A percentile compares a stretch with the other conserved stretches of the same genome.
Conservation (phyloP, 495 filamentous ascomycete species). For the Aspergillus sparsus region DNA sequence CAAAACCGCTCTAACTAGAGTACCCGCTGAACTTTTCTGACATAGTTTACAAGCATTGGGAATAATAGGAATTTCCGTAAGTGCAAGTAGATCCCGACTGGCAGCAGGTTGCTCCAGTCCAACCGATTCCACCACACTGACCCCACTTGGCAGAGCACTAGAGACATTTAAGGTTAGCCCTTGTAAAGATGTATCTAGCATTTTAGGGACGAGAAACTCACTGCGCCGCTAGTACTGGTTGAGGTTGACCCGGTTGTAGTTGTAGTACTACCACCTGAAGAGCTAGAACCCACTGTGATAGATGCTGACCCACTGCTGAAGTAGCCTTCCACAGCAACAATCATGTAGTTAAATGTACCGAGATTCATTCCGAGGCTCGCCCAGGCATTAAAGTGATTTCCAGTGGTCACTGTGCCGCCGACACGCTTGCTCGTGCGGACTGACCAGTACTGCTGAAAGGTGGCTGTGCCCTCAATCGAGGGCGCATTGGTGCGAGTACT, state of each 20-base stretch:
- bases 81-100: neutral
- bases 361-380: constrained; percentile 7
- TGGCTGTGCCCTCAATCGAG: constrained; percentile 57
- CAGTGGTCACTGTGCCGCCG: constrained; percentile 52
- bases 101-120: neutral
- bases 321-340: neutral
- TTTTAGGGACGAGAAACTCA: neutral
- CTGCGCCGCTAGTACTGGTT: neutral
- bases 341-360: neutral
- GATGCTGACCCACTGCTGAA: neutral
- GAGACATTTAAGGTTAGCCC: neutral
- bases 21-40: too few species aligned
- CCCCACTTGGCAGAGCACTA: neutral
- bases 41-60: neutral
- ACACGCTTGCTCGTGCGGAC: constrained; percentile 54
- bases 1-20: too few species aligned
- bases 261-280: neutral
- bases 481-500: constrained; percentile 60
- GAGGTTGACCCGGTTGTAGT: neutral
- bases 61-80: neutral
- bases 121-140: constrained; percentile 1
- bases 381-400: constrained; percentile 68
- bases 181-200: neutral
- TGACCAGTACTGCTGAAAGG: constrained; percentile 65
- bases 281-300: neutral